Conservation (phyloP, 2,329 filamentous ascomycete genomes). For the Cordyceps javanica region DNA sequence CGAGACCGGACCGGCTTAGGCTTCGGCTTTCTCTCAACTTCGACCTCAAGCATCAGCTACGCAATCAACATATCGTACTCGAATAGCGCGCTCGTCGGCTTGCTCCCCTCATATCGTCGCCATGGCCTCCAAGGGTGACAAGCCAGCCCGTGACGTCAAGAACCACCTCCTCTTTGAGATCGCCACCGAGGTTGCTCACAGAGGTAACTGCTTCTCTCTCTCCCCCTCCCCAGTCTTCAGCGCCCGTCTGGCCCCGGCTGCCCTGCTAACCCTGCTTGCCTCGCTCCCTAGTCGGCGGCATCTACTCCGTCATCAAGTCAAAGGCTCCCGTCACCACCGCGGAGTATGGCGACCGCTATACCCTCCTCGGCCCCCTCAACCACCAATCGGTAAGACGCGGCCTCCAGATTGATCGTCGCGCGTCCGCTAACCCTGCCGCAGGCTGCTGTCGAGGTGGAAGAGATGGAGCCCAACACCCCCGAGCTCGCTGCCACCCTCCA, state of each 20-base stretch:
- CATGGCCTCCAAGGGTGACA: constrained; percentile 43
- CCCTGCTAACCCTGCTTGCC: background rate
- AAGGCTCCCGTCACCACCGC: constrained; percentile 96
- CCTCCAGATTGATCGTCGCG: background rate
- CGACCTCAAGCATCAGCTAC: background rate
- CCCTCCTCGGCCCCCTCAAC: constrained; percentile 90
- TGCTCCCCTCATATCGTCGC: constrained; percentile 15
- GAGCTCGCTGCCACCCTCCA: constrained; percentile 77
- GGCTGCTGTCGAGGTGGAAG: constrained; percentile 97
- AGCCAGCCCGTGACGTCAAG: constrained; percentile 66
- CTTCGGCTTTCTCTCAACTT: background rate
- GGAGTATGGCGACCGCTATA: constrained; percentile 97
- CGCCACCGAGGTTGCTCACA: constrained; percentile 93
- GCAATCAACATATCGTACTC: background rate
- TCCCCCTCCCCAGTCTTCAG: background rate
- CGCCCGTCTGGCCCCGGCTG: too few relatives aligned
- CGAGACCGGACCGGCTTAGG: background rate
- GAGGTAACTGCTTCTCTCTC: constrained; percentile 49
- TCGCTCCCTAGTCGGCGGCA: constrained; percentile 71
- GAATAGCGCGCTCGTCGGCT: background rate
- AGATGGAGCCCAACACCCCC: constrained; percentile 75
- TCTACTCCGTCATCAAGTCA: constrained; percentile 98
- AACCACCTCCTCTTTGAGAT: constrained; percentile 96
- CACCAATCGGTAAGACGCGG: constrained; percentile 65
- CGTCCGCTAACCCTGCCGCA: constrained; percentile 29